Conservation (phyloP, 257 asterid species). For the Solanum chaucha region DNA sequence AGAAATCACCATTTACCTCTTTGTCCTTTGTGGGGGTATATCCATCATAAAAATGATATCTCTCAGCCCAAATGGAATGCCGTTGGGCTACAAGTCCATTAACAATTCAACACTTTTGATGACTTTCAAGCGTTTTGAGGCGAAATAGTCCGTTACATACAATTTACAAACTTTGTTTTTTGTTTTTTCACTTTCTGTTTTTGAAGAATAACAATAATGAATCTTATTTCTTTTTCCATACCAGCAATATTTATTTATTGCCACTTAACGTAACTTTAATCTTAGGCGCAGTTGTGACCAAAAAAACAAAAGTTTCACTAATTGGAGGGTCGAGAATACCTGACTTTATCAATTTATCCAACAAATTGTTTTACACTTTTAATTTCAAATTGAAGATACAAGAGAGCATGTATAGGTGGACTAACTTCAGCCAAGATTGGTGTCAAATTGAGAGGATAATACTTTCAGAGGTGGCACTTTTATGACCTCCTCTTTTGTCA, state of each 20-base stretch:
- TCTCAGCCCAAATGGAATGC: neutral
- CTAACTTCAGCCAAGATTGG: neutral
- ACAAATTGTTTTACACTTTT: neutral
- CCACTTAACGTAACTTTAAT: neutral
- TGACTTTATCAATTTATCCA: neutral
- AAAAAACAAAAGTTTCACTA: neutral
- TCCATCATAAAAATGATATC: neutral
- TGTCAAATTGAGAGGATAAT: neutral
- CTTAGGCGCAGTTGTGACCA: neutral
- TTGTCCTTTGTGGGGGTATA: neutral
- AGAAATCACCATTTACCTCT: neutral
- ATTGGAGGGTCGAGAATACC: neutral
- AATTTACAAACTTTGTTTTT: neutral
- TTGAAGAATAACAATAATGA: neutral
- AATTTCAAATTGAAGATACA: neutral
- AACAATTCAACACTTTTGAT: neutral
- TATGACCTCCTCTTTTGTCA: neutral
- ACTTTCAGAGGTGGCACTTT: neutral
- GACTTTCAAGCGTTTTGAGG: neutral
- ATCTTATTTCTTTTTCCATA: neutral
- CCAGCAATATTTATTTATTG: neutral
- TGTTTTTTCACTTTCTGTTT: neutral
- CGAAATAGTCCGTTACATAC: neutral
- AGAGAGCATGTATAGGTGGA: neutral
- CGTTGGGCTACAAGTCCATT: neutral